These are phyloP conservation scores for Phytophthora hybrid DNA, from an alignment of 352 stramenopile species.

Conservation along the genomic window DNA sequence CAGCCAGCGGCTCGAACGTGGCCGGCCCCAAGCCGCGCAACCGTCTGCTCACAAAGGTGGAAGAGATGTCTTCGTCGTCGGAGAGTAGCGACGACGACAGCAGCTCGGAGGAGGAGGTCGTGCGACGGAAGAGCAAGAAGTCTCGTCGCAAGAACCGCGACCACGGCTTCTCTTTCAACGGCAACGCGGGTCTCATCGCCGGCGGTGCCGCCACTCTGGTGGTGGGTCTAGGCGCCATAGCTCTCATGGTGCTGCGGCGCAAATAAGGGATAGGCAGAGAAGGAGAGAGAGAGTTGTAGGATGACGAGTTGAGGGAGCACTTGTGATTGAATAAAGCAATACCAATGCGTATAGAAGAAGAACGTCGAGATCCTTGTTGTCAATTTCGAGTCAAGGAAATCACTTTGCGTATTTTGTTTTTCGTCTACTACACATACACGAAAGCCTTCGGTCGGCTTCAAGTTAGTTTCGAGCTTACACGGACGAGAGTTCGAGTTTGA, in stretches of 20 bases:
- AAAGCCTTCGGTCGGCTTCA: not conserved
- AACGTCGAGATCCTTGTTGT: slow-evolving; percentile 6
- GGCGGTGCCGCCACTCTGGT: slow-evolving; percentile 50
- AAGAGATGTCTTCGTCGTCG: slow-evolving; percentile 67
- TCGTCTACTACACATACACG: slow-evolving; percentile 22
- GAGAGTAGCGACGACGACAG: slow-evolving; percentile 49
- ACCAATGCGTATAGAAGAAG: slow-evolving; percentile 32
- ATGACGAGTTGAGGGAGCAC: slow-evolving; percentile 10
- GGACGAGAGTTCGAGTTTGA: slow-evolving; percentile 35
- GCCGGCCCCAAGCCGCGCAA: slow-evolving; percentile 40
- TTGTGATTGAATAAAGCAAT: slow-evolving; percentile 41
- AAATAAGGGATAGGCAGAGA: slow-evolving; percentile 51
- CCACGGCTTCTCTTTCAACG: slow-evolving; percentile 22
- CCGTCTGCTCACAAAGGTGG: slow-evolving; percentile 82
- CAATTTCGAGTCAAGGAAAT: slow-evolving; percentile 6
- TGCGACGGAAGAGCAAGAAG: slow-evolving; percentile 56
- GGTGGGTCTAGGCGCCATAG: slow-evolving; percentile 58
- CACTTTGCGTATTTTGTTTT: not conserved
- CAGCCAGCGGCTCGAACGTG: slow-evolving; percentile 32
- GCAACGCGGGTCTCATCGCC: slow-evolving; percentile 43
- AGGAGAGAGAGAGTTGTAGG: slow-evolving; percentile 24
- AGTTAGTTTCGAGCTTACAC: slow-evolving; percentile 11
- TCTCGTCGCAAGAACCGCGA: slow-evolving; percentile 54
- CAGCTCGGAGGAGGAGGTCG: slow-evolving; percentile 56
- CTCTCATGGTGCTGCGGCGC: slow-evolving; percentile 68